A percentile compares a stretch with the other conserved stretches of the same genome.
phyloP scores from a whole-genome alignment of 129 eudicot genomes.

The Scalesia atractyloides region DNA sequence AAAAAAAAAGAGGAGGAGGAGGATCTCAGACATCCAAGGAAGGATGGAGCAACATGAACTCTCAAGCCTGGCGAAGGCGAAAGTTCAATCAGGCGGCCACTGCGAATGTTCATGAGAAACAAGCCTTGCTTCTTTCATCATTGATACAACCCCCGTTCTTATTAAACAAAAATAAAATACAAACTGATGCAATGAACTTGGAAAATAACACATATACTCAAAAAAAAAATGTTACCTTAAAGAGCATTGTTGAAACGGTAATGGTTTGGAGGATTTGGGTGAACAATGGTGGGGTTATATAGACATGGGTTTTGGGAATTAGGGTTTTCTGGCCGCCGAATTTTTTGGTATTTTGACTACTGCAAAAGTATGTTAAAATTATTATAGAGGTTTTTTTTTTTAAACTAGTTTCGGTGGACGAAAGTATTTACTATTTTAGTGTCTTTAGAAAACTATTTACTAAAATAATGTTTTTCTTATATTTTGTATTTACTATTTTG shows the following conservation, averaged over 20 bases:
- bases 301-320: constrained; percentile 10
- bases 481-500: too few species aligned
- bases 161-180: neutral
- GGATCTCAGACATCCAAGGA: constrained; percentile 46
- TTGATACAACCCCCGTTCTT: neutral
- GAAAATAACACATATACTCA: too few species aligned
- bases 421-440: too few species aligned
- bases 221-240: neutral
- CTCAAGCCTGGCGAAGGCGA: constrained; percentile 35
- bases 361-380: too few species aligned
- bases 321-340: constrained; percentile 27
- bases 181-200: too few species aligned
- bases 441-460: too few species aligned
- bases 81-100: constrained; percentile 65
- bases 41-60: neutral
- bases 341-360: neutral
- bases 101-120: constrained; percentile 67
- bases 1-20: too few species aligned
- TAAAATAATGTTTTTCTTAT: too few species aligned
- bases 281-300: neutral
- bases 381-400: too few species aligned
- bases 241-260: neutral
- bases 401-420: too few species aligned
- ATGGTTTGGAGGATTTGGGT: neutral
- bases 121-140: constrained; percentile 55